Evolutionary conservation across 768 basidiomycete genomes (phyloP), one percentile per base, ranked within the genome.

Genomic region (Mycena alexandri): DNA sequence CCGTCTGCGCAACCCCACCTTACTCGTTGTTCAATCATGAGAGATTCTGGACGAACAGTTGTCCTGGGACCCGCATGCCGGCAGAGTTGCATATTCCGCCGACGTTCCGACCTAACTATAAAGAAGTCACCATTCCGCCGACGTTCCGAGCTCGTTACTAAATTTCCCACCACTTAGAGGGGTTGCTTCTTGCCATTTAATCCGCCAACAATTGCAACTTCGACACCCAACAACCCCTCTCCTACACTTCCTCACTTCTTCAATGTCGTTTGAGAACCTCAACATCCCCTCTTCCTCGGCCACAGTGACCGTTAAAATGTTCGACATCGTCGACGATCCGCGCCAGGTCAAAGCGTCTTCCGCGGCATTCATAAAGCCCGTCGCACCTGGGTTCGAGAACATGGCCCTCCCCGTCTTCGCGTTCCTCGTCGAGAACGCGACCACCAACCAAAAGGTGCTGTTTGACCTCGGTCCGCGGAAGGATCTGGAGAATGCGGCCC

Each of bases 261-360:
- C 44, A 29, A 59, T 59, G 60, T 21, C 51, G 11, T 61, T 51
- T 38, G 24, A 14, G 8, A 9, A 17, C 5, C 50, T 61, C 8
- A 25, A 24, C 48, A 52, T 61, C 38, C 60, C 60, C 2, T 22
- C 34, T 36, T 61, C 48, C 7, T 51, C 50, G 17, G 16, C 69
- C 17, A 72, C 66, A 21, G 69, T 73, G n/a, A 43, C 67, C 19
- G 67, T 72, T n/a, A 68, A 61, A 38, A 66, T 25, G 7, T 63
- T 70, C 52, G 60, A 74, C 38, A 33, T 67, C 46, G n/a, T 54
- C 13, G n/a, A 60, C 51, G 44, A 48, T 13, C 56, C 66, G 14
- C 34, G 22, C 25, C 41, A 12, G 0, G 60, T 61, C n/a, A 3
- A 21, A 2, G 54, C 57, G 19, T 67, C 73, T 19, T 67, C 73